A percentile compares a stretch with the other conserved stretches of the same genome.
phyloP scores from a whole-genome alignment of 805 yeast species.

The Lipomyces sp. region DNA sequence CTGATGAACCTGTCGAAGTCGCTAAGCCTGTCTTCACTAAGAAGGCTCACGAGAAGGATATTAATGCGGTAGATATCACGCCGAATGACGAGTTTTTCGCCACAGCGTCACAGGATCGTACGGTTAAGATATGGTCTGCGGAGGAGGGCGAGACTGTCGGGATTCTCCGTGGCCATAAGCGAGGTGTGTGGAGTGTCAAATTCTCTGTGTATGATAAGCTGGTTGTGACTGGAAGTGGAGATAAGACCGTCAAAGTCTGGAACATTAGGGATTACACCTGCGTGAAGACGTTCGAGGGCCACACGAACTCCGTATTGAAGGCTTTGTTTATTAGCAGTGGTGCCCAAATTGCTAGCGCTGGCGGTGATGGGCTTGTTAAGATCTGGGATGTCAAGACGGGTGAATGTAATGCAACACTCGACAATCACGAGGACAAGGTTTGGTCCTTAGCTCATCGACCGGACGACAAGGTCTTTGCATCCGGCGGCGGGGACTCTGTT shows the following conservation, averaged over 20 bases:
- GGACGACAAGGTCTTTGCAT: constrained; percentile 70
- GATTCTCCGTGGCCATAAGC: constrained; percentile 82
- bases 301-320: constrained; percentile 88
- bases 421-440: constrained; percentile 88
- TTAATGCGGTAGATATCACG: constrained; percentile 85
- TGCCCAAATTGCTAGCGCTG: constrained; percentile 69
- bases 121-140: constrained; percentile 86
- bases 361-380: constrained; percentile 94
- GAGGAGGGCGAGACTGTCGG: constrained; percentile 88
- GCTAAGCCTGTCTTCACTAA: constrained; percentile 79
- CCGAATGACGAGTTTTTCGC: constrained; percentile 89
- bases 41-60: constrained; percentile 96
- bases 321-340: constrained; percentile 69
- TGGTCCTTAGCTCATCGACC: constrained; percentile 80
- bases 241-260: constrained; percentile 89
- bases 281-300: constrained; percentile 87
- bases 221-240: constrained; percentile 87
- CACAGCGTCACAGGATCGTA: constrained; percentile 91
- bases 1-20: constrained; percentile 37
- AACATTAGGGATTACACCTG: constrained; percentile 77
- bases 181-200: constrained; percentile 92
- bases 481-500: constrained; percentile 96
- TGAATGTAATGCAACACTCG: constrained; percentile 82
- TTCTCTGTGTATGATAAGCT: constrained; percentile 81
- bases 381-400: constrained; percentile 82